phyloP scores from a whole-genome alignment of 1,284 basidiomycete species.

The Neonothopanus nambi region DNA sequence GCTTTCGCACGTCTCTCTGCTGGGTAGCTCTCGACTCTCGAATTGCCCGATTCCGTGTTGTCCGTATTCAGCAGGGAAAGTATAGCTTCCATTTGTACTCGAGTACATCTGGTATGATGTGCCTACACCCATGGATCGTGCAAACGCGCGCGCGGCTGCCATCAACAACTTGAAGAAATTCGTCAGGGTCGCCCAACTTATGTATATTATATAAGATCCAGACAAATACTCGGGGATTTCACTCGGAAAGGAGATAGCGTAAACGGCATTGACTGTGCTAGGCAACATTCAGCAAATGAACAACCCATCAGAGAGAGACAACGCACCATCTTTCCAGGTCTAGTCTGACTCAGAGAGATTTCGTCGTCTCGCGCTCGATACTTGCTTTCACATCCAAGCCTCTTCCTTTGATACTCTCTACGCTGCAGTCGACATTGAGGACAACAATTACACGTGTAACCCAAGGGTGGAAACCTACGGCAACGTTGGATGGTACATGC shows the following conservation, averaged over 20 bases:
- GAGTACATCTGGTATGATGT: constrained; percentile 32
- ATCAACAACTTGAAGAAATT: constrained; percentile 19
- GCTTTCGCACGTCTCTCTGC: not conserved
- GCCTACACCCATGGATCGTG: constrained; percentile 31
- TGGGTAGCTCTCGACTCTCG: constrained; percentile 18
- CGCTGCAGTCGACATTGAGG: constrained; percentile 30
- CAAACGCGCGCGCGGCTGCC: constrained; percentile 38
- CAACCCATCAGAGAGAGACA: not conserved
- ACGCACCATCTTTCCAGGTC: not conserved
- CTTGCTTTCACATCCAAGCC: constrained; percentile 23
- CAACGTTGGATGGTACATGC: constrained; percentile 7
- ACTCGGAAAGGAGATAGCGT: not conserved
- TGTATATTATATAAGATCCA: no score
- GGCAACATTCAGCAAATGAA: not conserved
- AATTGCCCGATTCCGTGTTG: constrained; percentile 14
- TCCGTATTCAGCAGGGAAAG: constrained; percentile 29
- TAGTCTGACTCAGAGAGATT: constrained; percentile 1
- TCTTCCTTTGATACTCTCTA: constrained; percentile 27
- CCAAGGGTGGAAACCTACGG: constrained; percentile 1
- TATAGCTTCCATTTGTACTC: constrained; percentile 40
- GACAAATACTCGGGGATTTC: not conserved
- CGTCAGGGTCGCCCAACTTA: constrained; percentile 9
- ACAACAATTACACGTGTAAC: constrained; percentile 31
- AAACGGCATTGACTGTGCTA: constrained; percentile 3
- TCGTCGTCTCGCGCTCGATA: constrained; percentile 22